Evolutionary conservation across 352 stramenopile species (phyloP).

Genomic region (Pythium periplocum): DNA sequence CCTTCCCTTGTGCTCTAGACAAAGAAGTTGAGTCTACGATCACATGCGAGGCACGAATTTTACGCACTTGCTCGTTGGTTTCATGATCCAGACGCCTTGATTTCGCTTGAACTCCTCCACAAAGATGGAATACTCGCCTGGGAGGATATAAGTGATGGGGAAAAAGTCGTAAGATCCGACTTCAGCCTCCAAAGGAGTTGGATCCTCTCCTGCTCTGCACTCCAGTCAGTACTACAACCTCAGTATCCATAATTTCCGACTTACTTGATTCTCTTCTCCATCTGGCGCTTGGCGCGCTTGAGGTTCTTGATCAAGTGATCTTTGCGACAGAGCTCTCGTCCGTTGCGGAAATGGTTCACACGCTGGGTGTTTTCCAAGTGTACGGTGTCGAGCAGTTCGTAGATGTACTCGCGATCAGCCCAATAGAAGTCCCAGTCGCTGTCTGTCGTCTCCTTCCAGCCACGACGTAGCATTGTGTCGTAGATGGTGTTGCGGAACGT

Average conservation of each 20-base stretch:
- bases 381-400: slow-evolving; percentile 87
- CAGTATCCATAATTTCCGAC: background rate
- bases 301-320: slow-evolving; percentile 95
- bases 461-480: slow-evolving; percentile 82
- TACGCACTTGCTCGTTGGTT: slow-evolving; percentile 89
- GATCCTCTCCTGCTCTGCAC: slow-evolving; percentile 41
- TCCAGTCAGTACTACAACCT: too few species aligned
- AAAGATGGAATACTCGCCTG: slow-evolving; percentile 92
- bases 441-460: slow-evolving; percentile 88
- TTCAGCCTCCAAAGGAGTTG: slow-evolving; percentile 11
- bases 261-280: slow-evolving; percentile 77
- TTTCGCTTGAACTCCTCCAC: slow-evolving; percentile 92
- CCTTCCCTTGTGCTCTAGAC: slow-evolving; percentile 77
- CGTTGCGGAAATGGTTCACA: slow-evolving; percentile 91
- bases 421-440: slow-evolving; percentile 90
- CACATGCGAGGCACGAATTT: background rate
- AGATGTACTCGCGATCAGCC: slow-evolving; percentile 88
- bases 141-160: slow-evolving; percentile 92
- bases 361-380: slow-evolving; percentile 79
- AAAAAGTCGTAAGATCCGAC: slow-evolving; percentile 87
- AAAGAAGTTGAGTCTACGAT: background rate
- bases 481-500: slow-evolving; percentile 92
- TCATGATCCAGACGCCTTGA: slow-evolving; percentile 95
- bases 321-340: slow-evolving; percentile 88
- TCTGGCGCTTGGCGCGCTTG: slow-evolving; percentile 81